These are phyloP conservation scores for Saccharomycopsis microspora DNA, from an alignment of 805 yeast genomes.

Conservation along the genomic window DNA sequence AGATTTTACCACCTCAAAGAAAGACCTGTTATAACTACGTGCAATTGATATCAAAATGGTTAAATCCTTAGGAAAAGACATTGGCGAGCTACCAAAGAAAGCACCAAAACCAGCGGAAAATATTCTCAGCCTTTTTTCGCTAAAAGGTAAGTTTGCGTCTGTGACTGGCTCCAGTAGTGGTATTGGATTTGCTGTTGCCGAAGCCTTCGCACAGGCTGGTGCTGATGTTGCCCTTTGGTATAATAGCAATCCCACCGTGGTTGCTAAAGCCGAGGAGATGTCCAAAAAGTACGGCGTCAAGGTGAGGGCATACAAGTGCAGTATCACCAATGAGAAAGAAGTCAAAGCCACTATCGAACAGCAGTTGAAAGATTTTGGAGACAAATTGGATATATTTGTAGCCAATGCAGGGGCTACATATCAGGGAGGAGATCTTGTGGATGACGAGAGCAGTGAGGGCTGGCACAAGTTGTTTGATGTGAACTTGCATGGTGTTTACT, in stretches of 20 bases:
- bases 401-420: slow-evolving; percentile 89
- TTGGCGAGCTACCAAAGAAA: slow-evolving; percentile 36
- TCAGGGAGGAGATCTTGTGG: slow-evolving; percentile 50
- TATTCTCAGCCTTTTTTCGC: slow-evolving; percentile 60
- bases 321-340: slow-evolving; percentile 35
- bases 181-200: slow-evolving; percentile 73
- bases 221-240: slow-evolving; percentile 70
- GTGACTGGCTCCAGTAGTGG: slow-evolving; percentile 83
- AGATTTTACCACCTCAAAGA: too few species aligned
- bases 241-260: slow-evolving; percentile 46
- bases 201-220: slow-evolving; percentile 78
- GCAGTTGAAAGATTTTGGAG: slow-evolving; percentile 61
- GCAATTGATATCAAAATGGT: background rate
- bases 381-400: slow-evolving; percentile 68
- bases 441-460: slow-evolving; percentile 34
- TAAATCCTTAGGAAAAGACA: slow-evolving; percentile 5
- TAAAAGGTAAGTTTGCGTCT: slow-evolving; percentile 74
- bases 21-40: too few species aligned
- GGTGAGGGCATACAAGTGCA: slow-evolving; percentile 54
- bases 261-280: slow-evolving; percentile 45
- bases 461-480: slow-evolving; percentile 65
- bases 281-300: slow-evolving; percentile 47
- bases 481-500: slow-evolving; percentile 72
- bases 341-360: slow-evolving; percentile 39
- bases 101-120: slow-evolving; percentile 46